Evolutionary conservation across 208 protist species (phyloP), one percentile per base, ranked within the genome.

Genomic region (Novymonas esmeraldas): DNA sequence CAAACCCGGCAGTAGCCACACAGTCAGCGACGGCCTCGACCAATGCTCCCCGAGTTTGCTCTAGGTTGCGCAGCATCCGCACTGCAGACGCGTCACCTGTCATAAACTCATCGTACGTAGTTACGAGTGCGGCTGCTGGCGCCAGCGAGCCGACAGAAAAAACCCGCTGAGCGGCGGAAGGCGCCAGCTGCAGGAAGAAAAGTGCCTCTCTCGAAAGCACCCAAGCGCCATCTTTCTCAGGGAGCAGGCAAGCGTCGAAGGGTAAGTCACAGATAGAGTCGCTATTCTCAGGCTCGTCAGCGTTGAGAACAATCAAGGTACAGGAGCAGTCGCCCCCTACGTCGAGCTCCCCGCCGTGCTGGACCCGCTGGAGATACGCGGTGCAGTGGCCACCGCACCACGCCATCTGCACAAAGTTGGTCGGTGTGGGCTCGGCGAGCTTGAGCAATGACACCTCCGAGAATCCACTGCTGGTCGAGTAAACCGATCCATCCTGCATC

Each of bases 21-120:
- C 97, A 98, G 38, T 87, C 80, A 33, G 87, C 74, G 1, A 98
- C 90, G 6, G 95, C 96, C 31, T 84, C 63, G 22, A 61, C 64
- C 36, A 98, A 77, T 38, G 50, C 71, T 45, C 70, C 51, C 7
- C 55, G 31, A 29, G 81, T 66, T n/a, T 62, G 63, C 73, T 90
- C 83, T 22, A 95, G 56, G 48, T 86, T 74, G n/a, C 76, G 81
- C 54, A 95, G 55, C 77, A 92, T 88, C 18, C 75, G 76, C 44
- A 92, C 84, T 11, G 89, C 82, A 26, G 57, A 74, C 26, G 89
- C 75, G 55, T 86, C 84, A 18, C 89, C 89, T 10, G 75, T 81
- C 72, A 92, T 82, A 70, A 89, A 95, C 46, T 92, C 84, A 56
- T 95, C 89, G 65, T 87, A 95, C 3, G 84, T 81, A 48, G 75